Evolutionary conservation across 129 eudicot species (phyloP).

Genomic region (Ambrosia artemisiifolia): DNA sequence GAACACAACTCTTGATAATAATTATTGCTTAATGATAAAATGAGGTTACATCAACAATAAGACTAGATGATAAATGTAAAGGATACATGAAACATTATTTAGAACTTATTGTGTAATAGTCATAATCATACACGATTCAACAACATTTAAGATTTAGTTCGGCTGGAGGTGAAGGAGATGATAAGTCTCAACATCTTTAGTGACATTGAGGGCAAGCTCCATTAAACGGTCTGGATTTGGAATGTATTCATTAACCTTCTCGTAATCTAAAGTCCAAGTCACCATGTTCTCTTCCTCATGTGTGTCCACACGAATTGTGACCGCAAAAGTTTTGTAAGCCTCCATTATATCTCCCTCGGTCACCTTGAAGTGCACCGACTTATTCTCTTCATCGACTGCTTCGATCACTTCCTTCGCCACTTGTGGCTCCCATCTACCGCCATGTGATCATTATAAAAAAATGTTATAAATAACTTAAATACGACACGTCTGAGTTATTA

Average conservation of each 20-base stretch:
- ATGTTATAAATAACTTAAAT: background rate
- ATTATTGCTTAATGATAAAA: too few relatives aligned
- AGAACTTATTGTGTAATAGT: too few relatives aligned
- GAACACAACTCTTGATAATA: too few relatives aligned
- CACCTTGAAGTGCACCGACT: constrained; percentile 40
- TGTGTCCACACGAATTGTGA: constrained; percentile 48
- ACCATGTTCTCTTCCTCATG: constrained; percentile 45
- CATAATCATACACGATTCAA: too few relatives aligned
- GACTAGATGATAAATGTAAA: too few relatives aligned
- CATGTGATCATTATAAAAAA: background rate
- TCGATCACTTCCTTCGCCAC: constrained; percentile 45
- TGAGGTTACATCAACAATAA: too few relatives aligned
- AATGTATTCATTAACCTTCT: constrained; percentile 41
- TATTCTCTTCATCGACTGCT: constrained; percentile 60
- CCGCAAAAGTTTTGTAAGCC: constrained; percentile 27
- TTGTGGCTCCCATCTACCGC: constrained; percentile 44
- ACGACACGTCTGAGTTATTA: too few relatives aligned
- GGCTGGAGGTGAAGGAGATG: too few relatives aligned
- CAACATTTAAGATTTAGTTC: too few relatives aligned
- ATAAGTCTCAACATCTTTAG: too few relatives aligned
- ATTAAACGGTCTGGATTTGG: constrained; percentile 46
- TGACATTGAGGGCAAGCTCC: constrained; percentile 13
- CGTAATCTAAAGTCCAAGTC: constrained; percentile 55
- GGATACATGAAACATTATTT: too few relatives aligned
- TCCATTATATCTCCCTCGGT: constrained; percentile 56